Base-by-base conservation (phyloP, 495 filamentous ascomycete species). In the Lasiosphaeris hirsuta region DNA sequence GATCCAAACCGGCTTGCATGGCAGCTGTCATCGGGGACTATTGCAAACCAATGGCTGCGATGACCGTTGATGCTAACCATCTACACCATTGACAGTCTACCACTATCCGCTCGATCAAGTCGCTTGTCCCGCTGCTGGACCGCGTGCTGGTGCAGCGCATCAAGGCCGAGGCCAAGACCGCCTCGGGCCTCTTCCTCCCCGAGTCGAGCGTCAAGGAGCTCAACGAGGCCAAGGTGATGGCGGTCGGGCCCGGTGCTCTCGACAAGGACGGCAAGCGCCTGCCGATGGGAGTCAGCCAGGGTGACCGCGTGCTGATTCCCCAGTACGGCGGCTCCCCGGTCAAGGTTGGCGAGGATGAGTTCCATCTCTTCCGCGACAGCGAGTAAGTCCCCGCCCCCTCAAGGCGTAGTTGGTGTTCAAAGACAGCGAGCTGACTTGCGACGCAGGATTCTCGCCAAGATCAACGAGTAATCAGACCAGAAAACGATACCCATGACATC, bases 261-360 rank as follows among this genome's bases (percentile, higher is more conserved):
- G 89, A 92, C 78, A 88, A 86, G 73, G 88, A 97, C 49, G 94
- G 94, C 57, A 87, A 93, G 81, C 83, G 90, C 58, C 73, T 96
- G 58, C 78, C 85, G 61, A 88, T 90, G 77, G 86, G 89, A 67
- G 94, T 97, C 62, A 57, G 74, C 64, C 71, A 83, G 36, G 94
- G 94, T 59, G 94, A 99, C 78, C 87, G 90, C 70, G 94, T 99
- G 51, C 78, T 99, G 81, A 96, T 97, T 75, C 94, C 94, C 62
- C 89, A 93, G 94, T 99, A 88, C 69, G 94, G 94, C 73, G 94
- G 94, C 55, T 92, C 88, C 70, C 87, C 95, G 52, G 83, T 99
- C 73, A 97, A 97, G 84, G 90, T 97, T 64, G 93, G 93, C 60
- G 92, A 97, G 61, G 90, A 97, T 60, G 94, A 97, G 80, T 97